Evolutionary conservation across 345 rosid species (phyloP), one percentile per base, ranked within the genome.

Genomic region (Geranium rotundifolium): DNA sequence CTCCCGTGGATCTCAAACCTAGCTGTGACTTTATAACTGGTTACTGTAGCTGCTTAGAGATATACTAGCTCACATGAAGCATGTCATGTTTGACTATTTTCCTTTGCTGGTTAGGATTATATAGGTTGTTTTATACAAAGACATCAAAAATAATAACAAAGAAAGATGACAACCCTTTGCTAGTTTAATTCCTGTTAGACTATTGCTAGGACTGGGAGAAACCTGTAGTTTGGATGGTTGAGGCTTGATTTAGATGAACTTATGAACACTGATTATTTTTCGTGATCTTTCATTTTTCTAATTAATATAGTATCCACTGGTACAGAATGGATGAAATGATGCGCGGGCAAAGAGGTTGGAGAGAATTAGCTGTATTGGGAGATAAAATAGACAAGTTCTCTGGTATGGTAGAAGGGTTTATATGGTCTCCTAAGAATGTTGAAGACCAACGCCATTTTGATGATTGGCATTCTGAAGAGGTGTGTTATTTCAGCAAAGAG

Each of bases 301-400:
- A 29, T 29, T 59, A 5, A 30, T 66, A 16, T 66, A 16, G 29
- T 39, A 18, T 55, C 20, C 54, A n/a, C 39, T 71, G 57, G 17
- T 78, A 63, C 73, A 86, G 90, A 80, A 89, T 89, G 96, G 93
- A 89, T 76, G 89, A 86, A 74, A 86, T 89, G 96, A 89, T 88
- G 95, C 82, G 90, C 69, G 96, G 93, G 61, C 96, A 89, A 60
- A 76, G 93, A 71, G 89, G 96, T 29, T 86, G 96, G 96, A 78
- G 93, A 23, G 96, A 89, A 73, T 74, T 89, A 75, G 88, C 93
- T 50, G 71, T 83, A 58, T 72, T 86, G 63, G 96, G 96, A 14
- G 96, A 84, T 71, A 89, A 79, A 71, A 81, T 86, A 69, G 84
- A 86, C 67, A 81, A 89, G 72, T 78, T 89, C 73, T 78, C 82